These are phyloP conservation scores for Rhodotorula sphaerocarpa DNA, from an alignment of 768 basidiomycete species.

Conservation along the genomic window DNA sequence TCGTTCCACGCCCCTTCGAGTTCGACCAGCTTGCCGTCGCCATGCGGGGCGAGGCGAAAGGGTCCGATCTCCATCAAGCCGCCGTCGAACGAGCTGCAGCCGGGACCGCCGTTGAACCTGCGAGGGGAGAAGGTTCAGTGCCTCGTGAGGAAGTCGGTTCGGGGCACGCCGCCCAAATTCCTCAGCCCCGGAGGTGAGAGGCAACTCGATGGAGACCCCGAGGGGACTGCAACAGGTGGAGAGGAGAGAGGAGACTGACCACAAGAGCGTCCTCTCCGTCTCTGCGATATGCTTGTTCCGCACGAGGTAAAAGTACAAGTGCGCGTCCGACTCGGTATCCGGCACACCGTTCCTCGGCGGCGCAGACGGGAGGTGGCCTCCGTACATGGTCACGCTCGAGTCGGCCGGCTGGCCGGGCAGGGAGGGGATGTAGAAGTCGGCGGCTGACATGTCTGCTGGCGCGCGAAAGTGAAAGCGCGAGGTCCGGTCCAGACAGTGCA, in stretches of 20 bases:
- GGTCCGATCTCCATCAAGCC: slow-evolving; percentile 98
- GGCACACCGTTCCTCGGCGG: slow-evolving; percentile 48
- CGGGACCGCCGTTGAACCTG: slow-evolving; percentile 56
- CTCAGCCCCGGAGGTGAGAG: no score
- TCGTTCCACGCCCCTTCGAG: slow-evolving; percentile 84
- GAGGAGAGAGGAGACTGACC: slow-evolving; percentile 46
- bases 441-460: slow-evolving; percentile 26
- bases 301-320: slow-evolving; percentile 80
- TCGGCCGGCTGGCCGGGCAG: slow-evolving; percentile 69
- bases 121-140: background rate
- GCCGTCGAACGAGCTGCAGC: slow-evolving; percentile 94
- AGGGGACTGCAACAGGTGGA: background rate
- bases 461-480: no score
- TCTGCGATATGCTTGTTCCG: slow-evolving; percentile 83
- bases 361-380: slow-evolving; percentile 76
- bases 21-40: slow-evolving; percentile 62
- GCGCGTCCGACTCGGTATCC: slow-evolving; percentile 59
- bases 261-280: slow-evolving; percentile 79
- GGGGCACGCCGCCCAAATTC: no score
- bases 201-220: no score
- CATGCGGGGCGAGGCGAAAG: slow-evolving; percentile 65
- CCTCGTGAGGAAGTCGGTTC: no score
- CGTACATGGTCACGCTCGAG: slow-evolving; percentile 64
- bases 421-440: slow-evolving; percentile 34
- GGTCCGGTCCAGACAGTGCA: no score